phyloP scores from a whole-genome alignment of 2,329 filamentous ascomycete genomes.

The Ophiosphaerella herpotricha region DNA sequence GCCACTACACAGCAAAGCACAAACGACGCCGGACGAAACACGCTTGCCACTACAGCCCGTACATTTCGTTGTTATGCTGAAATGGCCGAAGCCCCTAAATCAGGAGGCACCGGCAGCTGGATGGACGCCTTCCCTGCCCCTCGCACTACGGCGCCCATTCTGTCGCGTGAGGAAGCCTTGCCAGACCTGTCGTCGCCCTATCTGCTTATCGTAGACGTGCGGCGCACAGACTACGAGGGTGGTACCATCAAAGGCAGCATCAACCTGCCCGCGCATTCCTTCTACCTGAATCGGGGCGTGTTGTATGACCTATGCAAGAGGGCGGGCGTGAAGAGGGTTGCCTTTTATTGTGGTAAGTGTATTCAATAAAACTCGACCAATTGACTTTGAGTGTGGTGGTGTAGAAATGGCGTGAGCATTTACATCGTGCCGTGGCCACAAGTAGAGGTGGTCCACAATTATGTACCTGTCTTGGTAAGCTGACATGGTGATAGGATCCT shows the following conservation, averaged over 20 bases:
- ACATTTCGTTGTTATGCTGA: background rate
- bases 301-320: conserved; percentile 52
- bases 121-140: conserved; percentile 50
- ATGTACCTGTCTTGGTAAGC: background rate
- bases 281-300: conserved; percentile 52
- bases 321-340: conserved; percentile 51
- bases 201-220: conserved; percentile 51
- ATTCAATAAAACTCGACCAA: background rate
- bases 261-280: conserved; percentile 55
- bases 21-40: background rate
- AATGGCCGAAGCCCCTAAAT: conserved; percentile 26
- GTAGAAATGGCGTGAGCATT: conserved; percentile 25
- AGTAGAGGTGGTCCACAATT: background rate
- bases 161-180: conserved; percentile 46
- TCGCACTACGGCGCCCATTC: conserved; percentile 42
- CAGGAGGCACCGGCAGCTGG: conserved; percentile 34
- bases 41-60: background rate
- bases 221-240: conserved; percentile 54
- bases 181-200: conserved; percentile 41
- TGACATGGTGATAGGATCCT: conserved; percentile 30
- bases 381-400: conserved; percentile 5
- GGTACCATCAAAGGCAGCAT: conserved; percentile 52
- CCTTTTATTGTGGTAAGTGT: conserved; percentile 52
- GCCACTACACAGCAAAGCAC: conserved; percentile 1
- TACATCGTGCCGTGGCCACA: background rate